Evolutionary conservation across 1,284 basidiomycete species (phyloP), one percentile per base, ranked within the genome.

Genomic region (Microstroma glucosiphilum): DNA sequence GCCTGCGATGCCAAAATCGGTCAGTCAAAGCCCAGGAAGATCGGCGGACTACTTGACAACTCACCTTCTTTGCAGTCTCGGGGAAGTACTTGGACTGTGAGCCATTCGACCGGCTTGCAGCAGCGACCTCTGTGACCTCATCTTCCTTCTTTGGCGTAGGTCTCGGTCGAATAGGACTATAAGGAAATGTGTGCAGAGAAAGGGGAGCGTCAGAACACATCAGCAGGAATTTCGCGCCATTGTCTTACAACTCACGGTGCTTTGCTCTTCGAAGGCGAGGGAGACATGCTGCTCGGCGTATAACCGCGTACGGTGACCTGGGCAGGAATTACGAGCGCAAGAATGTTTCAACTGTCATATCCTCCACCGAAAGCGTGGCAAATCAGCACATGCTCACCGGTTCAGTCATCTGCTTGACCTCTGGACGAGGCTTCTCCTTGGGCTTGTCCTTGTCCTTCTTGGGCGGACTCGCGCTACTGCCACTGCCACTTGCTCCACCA

Each of bases 31-130:
- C 9, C 3, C 17, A 25, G 2, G 6, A 2, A 23, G 2, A 46
- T 13, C 13, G 54, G n/a, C 11, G 41, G 40, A 8, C 48, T 19
- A 41, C 58, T 58, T 13, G 13, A 21, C 23, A 48, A 56, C 9
- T 66, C 60, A 48, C 65, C 63, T 53, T 70, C 59, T 55, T 66
- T 62, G 49, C 65, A 62, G 21, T 63, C 11, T 56, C 57, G 15
- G 53, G 62, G 60, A 66, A 65, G 60, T 69, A 66, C 40, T 69
- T 66, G 40, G 64, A 69, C 25, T 54, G 15, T 23, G 21, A 19
- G 19, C 21, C 51, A 26, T 13, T 25, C 21, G 21, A 15, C n/a
- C 26, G 21, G 51, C 51, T 26, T 2, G 51, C 6, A 54, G 21
- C 6, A 23, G 51, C 51, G 51, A 7, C 17, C 21, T 54, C 17